phyloP scores from a whole-genome alignment of 2,329 filamentous ascomycete genomes.

The Cladosporium oxysporum region DNA sequence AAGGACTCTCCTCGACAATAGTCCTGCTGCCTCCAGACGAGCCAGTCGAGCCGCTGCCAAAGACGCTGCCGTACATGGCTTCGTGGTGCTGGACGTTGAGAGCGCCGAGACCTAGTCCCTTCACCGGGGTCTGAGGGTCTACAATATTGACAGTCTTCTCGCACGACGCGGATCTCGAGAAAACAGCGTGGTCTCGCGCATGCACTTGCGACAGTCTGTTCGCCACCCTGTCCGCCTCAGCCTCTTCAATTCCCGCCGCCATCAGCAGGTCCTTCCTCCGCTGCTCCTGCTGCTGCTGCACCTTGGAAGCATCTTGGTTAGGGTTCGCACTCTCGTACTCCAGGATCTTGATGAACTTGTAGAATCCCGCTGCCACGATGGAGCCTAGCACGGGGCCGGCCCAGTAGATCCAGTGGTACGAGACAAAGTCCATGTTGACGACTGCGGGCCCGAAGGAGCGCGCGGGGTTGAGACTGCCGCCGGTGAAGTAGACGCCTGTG shows the following conservation, averaged over 20 bases:
- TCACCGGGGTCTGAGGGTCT: conserved; percentile 16
- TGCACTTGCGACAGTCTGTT: conserved; percentile 21
- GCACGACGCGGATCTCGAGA: not conserved
- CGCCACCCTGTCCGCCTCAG: conserved; percentile 25
- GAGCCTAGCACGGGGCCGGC: conserved; percentile 35
- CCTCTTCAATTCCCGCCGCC: conserved; percentile 27
- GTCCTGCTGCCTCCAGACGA: conserved; percentile 20
- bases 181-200: not conserved
- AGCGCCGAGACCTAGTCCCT: conserved; percentile 9
- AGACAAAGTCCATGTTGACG: conserved; percentile 31
- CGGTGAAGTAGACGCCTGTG: conserved; percentile 42
- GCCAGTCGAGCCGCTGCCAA: conserved; percentile 15
- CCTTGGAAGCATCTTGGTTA: conserved; percentile 28
- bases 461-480: conserved; percentile 40
- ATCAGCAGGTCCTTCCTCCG: conserved; percentile 25
- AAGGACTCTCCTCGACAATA: not conserved
- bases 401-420: conserved; percentile 40
- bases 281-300: conserved; percentile 21
- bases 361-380: conserved; percentile 37
- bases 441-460: conserved; percentile 38
- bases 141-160: conserved; percentile 9
- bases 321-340: conserved; percentile 40
- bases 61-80: conserved; percentile 27
- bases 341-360: conserved; percentile 35
- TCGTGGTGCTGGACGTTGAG: not conserved